These are phyloP conservation scores for Coniella vitis DNA, from an alignment of 2,329 filamentous ascomycete species.

Conservation along the genomic window DNA sequence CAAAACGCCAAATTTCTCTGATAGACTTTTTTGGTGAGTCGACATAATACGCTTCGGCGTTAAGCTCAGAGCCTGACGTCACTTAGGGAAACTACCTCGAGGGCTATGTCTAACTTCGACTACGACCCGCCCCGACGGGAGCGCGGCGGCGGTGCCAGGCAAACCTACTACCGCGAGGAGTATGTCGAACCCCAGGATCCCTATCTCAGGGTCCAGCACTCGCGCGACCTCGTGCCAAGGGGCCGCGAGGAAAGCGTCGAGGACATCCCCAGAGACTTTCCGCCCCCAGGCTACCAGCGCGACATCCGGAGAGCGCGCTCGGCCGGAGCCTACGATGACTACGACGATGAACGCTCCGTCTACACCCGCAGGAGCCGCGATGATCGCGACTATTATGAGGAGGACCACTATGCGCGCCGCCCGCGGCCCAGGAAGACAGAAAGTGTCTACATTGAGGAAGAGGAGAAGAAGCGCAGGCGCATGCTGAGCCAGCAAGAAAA, in stretches of 20 bases:
- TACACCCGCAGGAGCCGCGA: conserved; percentile 29
- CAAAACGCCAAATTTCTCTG: no score
- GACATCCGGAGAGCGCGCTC: conserved; percentile 57
- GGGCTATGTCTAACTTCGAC: conserved; percentile 45
- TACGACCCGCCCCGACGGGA: conserved; percentile 43
- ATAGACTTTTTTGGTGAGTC: no score
- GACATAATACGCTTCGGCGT: neutral
- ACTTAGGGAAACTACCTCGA: conserved; percentile 3
- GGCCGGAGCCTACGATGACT: conserved; percentile 55
- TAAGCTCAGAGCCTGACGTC: conserved; percentile 8
- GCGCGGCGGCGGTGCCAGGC: conserved; percentile 32
- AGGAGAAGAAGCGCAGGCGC: conserved; percentile 44
- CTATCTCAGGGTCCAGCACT: conserved; percentile 36
- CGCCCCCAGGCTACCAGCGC: conserved; percentile 55
- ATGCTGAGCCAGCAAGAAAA: conserved; percentile 57
- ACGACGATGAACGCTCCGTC: conserved; percentile 36
- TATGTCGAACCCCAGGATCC: conserved; percentile 47
- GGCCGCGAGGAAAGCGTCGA: conserved; percentile 70
- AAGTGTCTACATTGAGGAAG: conserved; percentile 50
- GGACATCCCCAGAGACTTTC: conserved; percentile 78
- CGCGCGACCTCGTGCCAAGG: conserved; percentile 49
- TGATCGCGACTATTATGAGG: conserved; percentile 34
- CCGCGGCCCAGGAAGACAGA: conserved; percentile 46
- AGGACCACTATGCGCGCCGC: conserved; percentile 39
- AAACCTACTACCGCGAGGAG: conserved; percentile 46